A percentile compares a stretch with the other conserved stretches of the same genome.
These are phyloP conservation scores for Aethionema arabicum DNA, from an alignment of 345 rosid genomes.

Conservation along the genomic window DNA sequence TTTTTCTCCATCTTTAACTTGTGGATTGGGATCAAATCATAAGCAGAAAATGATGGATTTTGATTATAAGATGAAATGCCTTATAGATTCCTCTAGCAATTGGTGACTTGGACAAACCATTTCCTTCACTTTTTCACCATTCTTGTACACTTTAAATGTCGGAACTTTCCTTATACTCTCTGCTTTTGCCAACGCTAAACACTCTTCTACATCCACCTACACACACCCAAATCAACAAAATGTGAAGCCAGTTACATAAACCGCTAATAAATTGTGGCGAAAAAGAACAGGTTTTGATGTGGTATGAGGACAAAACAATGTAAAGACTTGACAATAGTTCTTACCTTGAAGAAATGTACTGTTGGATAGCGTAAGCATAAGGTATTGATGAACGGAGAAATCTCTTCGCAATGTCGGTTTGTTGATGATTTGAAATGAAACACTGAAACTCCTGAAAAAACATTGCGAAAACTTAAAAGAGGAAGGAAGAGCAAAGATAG, in stretches of 20 bases:
- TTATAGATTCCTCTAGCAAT: slow-evolving; percentile 65
- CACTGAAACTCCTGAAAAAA: slow-evolving; percentile 47
- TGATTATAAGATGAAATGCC: slow-evolving; percentile 50
- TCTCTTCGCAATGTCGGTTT: slow-evolving; percentile 36
- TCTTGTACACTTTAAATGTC: slow-evolving; percentile 76
- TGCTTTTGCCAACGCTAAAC: slow-evolving; percentile 52
- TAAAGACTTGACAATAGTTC: too few relatives aligned
- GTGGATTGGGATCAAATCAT: slow-evolving; percentile 11
- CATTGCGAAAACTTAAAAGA: slow-evolving; percentile 1
- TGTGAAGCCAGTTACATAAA: too few relatives aligned
- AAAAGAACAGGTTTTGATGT: too few relatives aligned
- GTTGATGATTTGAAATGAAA: slow-evolving; percentile 36
- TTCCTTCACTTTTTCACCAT: slow-evolving; percentile 71
- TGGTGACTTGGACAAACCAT: slow-evolving; percentile 70
- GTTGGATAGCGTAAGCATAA: slow-evolving; percentile 37
- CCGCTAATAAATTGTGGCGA: too few relatives aligned
- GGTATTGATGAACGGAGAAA: slow-evolving; percentile 37
- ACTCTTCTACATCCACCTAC: slow-evolving; percentile 75
- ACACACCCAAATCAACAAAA: background rate
- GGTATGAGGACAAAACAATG: background rate
- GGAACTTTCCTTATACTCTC: slow-evolving; percentile 72
- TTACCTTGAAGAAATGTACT: slow-evolving; percentile 40
- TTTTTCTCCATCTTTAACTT: slow-evolving; percentile 26
- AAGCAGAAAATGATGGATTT: slow-evolving; percentile 23
- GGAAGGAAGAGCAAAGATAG: slow-evolving; percentile 1